These are phyloP conservation scores for Suillus hirtellus DNA, from an alignment of 768 basidiomycete species.

Conservation along the genomic window DNA sequence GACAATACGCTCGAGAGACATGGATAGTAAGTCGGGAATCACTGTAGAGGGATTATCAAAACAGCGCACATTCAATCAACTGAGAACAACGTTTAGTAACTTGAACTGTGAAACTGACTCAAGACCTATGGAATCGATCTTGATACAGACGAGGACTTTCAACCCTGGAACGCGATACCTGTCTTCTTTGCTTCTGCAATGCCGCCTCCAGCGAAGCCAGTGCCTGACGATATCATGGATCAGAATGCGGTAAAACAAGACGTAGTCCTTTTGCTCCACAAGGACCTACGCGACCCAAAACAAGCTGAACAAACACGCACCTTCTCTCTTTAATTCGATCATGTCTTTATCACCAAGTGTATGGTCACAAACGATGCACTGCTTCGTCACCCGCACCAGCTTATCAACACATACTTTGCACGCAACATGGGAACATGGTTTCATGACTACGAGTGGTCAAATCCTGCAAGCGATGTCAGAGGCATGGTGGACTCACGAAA, in stretches of 20 bases:
- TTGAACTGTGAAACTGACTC: background rate
- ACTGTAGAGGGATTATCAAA: background rate
- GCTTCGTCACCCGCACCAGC: constrained; percentile 72
- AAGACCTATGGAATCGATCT: background rate
- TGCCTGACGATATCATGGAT: constrained; percentile 49
- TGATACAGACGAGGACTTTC: constrained; percentile 12
- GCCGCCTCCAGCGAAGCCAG: constrained; percentile 94
- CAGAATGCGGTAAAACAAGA: constrained; percentile 6
- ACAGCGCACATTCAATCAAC: constrained; percentile 3
- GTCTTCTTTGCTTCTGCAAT: constrained; percentile 82
- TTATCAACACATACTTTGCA: constrained; percentile 92
- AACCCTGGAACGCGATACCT: constrained; percentile 88
- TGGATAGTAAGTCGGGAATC: background rate
- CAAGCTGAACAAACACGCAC: constrained; percentile 38
- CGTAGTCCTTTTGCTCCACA: background rate
- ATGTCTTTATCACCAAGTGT: constrained; percentile 67
- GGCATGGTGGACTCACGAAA: constrained; percentile 51
- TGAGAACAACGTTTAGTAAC: background rate
- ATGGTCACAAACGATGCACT: constrained; percentile 87
- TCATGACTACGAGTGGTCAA: constrained; percentile 55
- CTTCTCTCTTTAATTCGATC: constrained; percentile 87
- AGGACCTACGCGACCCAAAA: background rate
- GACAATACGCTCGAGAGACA: background rate
- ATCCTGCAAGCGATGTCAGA: background rate
- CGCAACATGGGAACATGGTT: constrained; percentile 86